These are phyloP conservation scores for Prunus armeniaca DNA, from an alignment of 306 rosid genomes.

Conservation along the genomic window DNA sequence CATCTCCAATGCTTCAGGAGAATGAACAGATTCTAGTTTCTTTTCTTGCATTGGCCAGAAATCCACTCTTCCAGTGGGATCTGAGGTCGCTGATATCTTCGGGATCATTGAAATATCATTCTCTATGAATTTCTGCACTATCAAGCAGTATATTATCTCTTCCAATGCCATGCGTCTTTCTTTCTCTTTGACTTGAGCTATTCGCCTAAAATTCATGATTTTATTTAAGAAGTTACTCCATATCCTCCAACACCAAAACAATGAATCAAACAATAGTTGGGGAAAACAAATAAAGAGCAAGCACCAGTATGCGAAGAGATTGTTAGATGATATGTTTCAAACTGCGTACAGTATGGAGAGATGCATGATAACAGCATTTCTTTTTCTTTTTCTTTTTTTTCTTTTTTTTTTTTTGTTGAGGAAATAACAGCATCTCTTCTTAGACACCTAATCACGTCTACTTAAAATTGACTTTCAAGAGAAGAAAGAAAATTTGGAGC, in stretches of 20 bases:
- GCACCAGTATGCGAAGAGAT: background rate
- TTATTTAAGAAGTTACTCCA: constrained; percentile 17
- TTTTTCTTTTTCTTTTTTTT: no score
- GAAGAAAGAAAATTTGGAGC: background rate
- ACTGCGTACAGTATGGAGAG: background rate
- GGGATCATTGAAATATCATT: constrained; percentile 75
- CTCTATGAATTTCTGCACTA: constrained; percentile 65
- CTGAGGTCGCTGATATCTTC: constrained; percentile 56
- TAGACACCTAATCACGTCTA: background rate
- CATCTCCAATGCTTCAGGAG: constrained; percentile 90
- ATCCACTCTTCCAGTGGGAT: constrained; percentile 73
- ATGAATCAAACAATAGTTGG: constrained; percentile 23
- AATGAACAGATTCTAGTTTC: constrained; percentile 80
- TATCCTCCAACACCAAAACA: constrained; percentile 4
- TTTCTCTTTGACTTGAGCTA: constrained; percentile 79
- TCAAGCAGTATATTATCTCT: constrained; percentile 81
- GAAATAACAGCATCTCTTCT: background rate
- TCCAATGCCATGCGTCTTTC: constrained; percentile 62
- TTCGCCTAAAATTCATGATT: constrained; percentile 63
- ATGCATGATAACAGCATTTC: background rate
- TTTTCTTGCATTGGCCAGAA: constrained; percentile 92
- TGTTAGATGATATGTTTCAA: background rate
- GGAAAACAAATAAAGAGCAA: background rate
- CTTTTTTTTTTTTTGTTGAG: no score
- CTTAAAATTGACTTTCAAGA: background rate